Evolutionary conservation across 106 monocot species (phyloP).

Genomic region (Posidonia australis): DNA sequence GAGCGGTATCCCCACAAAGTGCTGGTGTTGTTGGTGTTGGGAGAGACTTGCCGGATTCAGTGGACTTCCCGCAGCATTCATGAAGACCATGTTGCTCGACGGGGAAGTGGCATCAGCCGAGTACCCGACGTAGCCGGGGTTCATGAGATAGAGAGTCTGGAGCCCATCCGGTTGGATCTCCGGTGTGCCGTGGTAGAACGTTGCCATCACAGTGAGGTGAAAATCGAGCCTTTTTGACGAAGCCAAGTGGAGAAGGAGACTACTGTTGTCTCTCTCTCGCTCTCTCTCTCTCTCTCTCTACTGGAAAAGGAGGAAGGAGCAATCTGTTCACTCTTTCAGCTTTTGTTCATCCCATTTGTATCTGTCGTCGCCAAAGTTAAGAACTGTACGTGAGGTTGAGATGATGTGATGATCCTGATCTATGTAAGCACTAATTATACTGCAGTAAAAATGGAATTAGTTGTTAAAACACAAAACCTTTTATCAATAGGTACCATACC

Average conservation of each 20-base stretch:
- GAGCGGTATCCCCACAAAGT: conserved; percentile 15
- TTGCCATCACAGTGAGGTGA: conserved; percentile 24
- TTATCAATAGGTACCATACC: too few relatives aligned
- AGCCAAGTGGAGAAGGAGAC: not conserved
- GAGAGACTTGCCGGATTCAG: not conserved
- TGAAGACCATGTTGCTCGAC: conserved; percentile 5
- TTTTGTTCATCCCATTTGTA: not conserved
- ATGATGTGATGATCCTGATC: not conserved
- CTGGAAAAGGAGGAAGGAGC: not conserved
- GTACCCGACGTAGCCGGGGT: conserved; percentile 18
- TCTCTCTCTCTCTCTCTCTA: not conserved
- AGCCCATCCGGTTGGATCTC: conserved; percentile 24
- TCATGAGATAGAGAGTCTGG: conserved; percentile 45
- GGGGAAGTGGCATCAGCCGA: conserved; percentile 2
- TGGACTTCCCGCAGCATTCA: conserved; percentile 12
- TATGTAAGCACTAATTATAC: too few relatives aligned
- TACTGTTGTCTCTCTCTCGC: not conserved
- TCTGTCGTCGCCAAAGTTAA: not conserved
- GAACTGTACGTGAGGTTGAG: not conserved
- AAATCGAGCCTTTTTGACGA: too few relatives aligned
- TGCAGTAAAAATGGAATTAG: too few relatives aligned
- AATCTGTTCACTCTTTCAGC: not conserved
- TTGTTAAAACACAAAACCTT: too few relatives aligned
- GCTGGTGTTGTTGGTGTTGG: conserved; percentile 2
- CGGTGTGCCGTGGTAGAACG: conserved; percentile 24